Conservation (phyloP, 2,329 filamentous ascomycete species). For the Nothophoma quercina region DNA sequence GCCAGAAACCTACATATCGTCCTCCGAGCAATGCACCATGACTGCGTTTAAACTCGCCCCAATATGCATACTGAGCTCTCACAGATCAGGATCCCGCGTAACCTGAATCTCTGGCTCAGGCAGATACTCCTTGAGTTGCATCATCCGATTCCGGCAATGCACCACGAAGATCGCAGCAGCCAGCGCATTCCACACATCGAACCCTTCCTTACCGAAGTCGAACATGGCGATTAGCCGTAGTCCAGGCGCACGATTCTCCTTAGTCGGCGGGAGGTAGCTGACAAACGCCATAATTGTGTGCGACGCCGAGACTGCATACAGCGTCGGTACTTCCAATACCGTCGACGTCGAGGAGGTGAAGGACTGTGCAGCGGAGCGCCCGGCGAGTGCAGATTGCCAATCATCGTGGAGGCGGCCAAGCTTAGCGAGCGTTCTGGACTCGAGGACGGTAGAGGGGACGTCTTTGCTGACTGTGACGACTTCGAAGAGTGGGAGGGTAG, state of each 20-base stretch:
- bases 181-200: slow-evolving; percentile 68
- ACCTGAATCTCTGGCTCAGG: slow-evolving; percentile 23
- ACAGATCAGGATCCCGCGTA: slow-evolving; percentile 44
- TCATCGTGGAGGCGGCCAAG: slow-evolving; percentile 53
- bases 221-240: slow-evolving; percentile 59
- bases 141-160: slow-evolving; percentile 60
- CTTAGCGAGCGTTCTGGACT: slow-evolving; percentile 54
- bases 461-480: slow-evolving; percentile 52
- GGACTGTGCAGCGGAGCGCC: slow-evolving; percentile 13
- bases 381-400: slow-evolving; percentile 52
- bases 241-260: slow-evolving; percentile 28
- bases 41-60: too few relatives aligned
- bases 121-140: slow-evolving; percentile 52
- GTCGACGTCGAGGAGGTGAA: neutral
- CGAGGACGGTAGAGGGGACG: slow-evolving; percentile 50
- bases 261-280: slow-evolving; percentile 54
- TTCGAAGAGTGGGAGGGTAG: slow-evolving; percentile 55
- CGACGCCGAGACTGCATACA: slow-evolving; percentile 63
- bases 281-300: slow-evolving; percentile 62
- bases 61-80: too few relatives aligned
- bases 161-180: slow-evolving; percentile 64
- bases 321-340: slow-evolving; percentile 52
- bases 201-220: slow-evolving; percentile 60
- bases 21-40: too few relatives aligned
- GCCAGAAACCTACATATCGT: too few relatives aligned